Evolutionary conservation across 1,284 basidiomycete species (phyloP).

Genomic region (Marasmius fiardii): DNA sequence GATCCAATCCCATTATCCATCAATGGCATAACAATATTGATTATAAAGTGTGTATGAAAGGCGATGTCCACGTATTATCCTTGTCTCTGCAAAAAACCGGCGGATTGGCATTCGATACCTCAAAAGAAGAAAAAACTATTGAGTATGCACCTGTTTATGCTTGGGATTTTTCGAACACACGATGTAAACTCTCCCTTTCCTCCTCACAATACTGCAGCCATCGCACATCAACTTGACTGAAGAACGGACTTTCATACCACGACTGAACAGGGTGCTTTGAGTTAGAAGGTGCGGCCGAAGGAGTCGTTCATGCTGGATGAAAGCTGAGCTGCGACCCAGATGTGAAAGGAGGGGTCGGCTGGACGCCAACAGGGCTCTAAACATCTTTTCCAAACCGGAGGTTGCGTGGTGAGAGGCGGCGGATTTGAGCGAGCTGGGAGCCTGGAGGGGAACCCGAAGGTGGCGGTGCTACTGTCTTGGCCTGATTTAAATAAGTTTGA

Average conservation of each 20-base stretch:
- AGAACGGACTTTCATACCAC: conserved; percentile 96
- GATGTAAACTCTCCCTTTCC: conserved; percentile 92
- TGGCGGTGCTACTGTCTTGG: background rate
- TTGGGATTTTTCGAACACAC: conserved; percentile 95
- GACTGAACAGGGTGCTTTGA: conserved; percentile 35
- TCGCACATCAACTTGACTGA: conserved; percentile 94
- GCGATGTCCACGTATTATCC: conserved; percentile 31
- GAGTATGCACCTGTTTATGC: conserved; percentile 89
- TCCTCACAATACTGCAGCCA: conserved; percentile 79
- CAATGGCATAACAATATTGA: background rate
- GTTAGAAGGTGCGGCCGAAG: conserved; percentile 23
- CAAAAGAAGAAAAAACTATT: conserved; percentile 2
- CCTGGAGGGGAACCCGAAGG: too few relatives aligned
- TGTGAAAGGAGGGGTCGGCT: conserved; percentile 57
- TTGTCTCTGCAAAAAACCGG: conserved; percentile 49
- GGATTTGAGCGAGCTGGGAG: too few relatives aligned
- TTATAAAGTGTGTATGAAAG: background rate
- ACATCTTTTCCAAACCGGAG: conserved; percentile 37
- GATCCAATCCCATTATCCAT: background rate
- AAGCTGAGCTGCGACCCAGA: conserved; percentile 36
- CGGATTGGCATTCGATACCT: background rate
- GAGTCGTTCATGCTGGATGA: conserved; percentile 22
- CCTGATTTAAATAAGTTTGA: too few relatives aligned
- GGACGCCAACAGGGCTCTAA: conserved; percentile 61
- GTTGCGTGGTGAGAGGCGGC: background rate